These are phyloP conservation scores for Bothriochloa decipiens DNA, from an alignment of 176 grass and related monocot species.

Conservation along the genomic window DNA sequence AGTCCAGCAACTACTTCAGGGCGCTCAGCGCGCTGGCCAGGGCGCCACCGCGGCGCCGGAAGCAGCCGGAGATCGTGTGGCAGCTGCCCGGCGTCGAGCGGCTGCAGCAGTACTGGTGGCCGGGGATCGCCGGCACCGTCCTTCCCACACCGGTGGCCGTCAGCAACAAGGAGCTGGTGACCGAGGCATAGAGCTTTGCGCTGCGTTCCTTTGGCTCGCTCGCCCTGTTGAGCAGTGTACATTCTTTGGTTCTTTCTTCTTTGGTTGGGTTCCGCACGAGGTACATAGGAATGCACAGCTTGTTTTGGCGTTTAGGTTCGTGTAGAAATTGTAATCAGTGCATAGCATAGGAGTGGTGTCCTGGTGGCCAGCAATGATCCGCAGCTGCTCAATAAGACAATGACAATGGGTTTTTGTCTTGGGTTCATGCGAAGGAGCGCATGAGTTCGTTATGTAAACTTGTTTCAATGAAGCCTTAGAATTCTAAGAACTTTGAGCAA, in stretches of 20 bases:
- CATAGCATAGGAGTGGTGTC: neutral
- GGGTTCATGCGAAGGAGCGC: constrained; percentile 30
- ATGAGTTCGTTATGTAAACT: constrained; percentile 40
- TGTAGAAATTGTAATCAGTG: constrained; percentile 50
- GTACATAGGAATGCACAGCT: constrained; percentile 39
- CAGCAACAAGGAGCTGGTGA: constrained; percentile 60
- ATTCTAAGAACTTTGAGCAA: neutral
- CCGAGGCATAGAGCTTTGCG: constrained; percentile 34
- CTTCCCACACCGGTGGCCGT: constrained; percentile 27
- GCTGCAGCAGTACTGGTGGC: constrained; percentile 77
- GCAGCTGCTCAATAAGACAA: constrained; percentile 46
- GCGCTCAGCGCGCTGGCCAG: constrained; percentile 65
- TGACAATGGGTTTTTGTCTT: neutral
- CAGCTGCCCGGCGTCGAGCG: constrained; percentile 59
- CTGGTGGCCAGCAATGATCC: constrained; percentile 32
- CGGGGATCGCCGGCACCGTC: constrained; percentile 53
- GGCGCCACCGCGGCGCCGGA: constrained; percentile 40
- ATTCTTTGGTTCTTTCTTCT: constrained; percentile 58
- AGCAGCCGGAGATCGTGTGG: constrained; percentile 57
- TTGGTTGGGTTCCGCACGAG: constrained; percentile 34
- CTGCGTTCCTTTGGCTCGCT: constrained; percentile 25
- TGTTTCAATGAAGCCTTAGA: neutral
- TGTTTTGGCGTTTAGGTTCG: constrained; percentile 42
- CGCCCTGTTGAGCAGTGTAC: constrained; percentile 10
- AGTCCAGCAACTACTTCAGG: constrained; percentile 91